phyloP scores from a whole-genome alignment of 1,139 yeast genomes.

The Blastobotrys aristatus region DNA sequence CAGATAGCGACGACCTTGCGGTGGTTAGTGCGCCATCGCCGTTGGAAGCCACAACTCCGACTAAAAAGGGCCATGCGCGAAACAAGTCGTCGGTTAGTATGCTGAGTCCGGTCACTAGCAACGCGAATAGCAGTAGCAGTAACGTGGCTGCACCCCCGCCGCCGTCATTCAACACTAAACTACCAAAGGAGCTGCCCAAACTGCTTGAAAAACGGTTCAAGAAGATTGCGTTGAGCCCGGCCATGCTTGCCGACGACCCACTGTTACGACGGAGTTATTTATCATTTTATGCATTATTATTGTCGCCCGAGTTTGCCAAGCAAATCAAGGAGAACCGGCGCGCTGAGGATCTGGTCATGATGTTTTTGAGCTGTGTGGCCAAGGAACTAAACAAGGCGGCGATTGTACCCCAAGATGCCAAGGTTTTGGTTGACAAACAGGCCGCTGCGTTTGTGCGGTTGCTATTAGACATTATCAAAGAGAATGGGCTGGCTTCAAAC shows the following conservation, averaged over 20 bases:
- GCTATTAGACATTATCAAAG: constrained; percentile 45
- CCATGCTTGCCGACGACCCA: constrained; percentile 28
- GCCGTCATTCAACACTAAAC: constrained; percentile 26
- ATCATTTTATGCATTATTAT: constrained; percentile 56
- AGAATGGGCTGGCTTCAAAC: constrained; percentile 28
- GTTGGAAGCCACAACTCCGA: background rate
- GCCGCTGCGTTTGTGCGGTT: constrained; percentile 55
- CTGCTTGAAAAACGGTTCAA: constrained; percentile 48
- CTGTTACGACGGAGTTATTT: constrained; percentile 45
- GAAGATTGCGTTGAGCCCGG: constrained; percentile 47
- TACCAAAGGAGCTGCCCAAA: constrained; percentile 48
- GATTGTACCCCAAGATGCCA: constrained; percentile 40
- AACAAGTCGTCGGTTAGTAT: constrained; percentile 14
- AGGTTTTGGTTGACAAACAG: constrained; percentile 49
- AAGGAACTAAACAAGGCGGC: constrained; percentile 56
- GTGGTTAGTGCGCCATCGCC: background rate
- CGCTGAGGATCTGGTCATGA: constrained; percentile 61
- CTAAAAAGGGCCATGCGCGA: constrained; percentile 15
- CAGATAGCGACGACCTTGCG: background rate
- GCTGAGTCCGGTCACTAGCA: constrained; percentile 8
- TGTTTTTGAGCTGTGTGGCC: constrained; percentile 59
- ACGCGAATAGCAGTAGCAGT: constrained; percentile 7
- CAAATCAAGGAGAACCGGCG: constrained; percentile 40
- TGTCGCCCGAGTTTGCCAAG: constrained; percentile 48
- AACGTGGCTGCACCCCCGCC: constrained; percentile 17